phyloP scores from a whole-genome alignment of 257 asterid genomes.

The Handroanthus guayacan region DNA sequence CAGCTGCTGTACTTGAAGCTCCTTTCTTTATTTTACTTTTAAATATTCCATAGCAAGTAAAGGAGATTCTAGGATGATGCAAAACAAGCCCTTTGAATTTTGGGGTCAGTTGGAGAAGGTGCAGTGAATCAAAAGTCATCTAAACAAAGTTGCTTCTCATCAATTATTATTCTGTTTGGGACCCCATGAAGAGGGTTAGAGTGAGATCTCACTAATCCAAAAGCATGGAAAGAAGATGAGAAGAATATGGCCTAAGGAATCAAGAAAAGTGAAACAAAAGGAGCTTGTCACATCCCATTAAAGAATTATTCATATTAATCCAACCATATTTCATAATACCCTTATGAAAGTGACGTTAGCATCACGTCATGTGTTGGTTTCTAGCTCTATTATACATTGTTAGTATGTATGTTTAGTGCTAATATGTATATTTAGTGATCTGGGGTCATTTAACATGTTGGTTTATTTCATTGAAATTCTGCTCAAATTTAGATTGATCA shows the following conservation, averaged over 20 bases:
- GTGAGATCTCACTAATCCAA: slow-evolving; percentile 50
- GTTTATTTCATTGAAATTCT: no score
- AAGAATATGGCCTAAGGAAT: slow-evolving; percentile 71
- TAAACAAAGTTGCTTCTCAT: slow-evolving; percentile 48
- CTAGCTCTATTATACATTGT: slow-evolving; percentile 9
- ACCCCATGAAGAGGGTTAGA: slow-evolving; percentile 41
- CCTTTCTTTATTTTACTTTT: slow-evolving; percentile 57
- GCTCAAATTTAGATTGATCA: no score
- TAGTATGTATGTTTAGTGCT: neutral
- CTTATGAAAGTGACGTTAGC: slow-evolving; percentile 45
- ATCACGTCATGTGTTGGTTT: slow-evolving; percentile 41
- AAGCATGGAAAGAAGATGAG: slow-evolving; percentile 44
- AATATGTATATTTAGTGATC: no score
- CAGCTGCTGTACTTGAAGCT: slow-evolving; percentile 61
- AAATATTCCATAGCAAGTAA: slow-evolving; percentile 69
- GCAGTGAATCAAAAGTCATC: slow-evolving; percentile 59
- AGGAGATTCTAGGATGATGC: slow-evolving; percentile 96
- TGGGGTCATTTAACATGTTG: no score
- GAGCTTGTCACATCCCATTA: slow-evolving; percentile 68
- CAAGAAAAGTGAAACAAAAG: slow-evolving; percentile 61
- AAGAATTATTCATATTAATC: slow-evolving; percentile 51
- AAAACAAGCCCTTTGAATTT: slow-evolving; percentile 48
- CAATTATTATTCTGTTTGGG: slow-evolving; percentile 68
- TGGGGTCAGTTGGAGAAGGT: slow-evolving; percentile 43
- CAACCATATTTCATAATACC: slow-evolving; percentile 30